Percentiles rank a stretch among this genome's conserved stretches.
Conservation (phyloP, 192 early-diverging fungal species). For the Geranomyces michiganensis region DNA sequence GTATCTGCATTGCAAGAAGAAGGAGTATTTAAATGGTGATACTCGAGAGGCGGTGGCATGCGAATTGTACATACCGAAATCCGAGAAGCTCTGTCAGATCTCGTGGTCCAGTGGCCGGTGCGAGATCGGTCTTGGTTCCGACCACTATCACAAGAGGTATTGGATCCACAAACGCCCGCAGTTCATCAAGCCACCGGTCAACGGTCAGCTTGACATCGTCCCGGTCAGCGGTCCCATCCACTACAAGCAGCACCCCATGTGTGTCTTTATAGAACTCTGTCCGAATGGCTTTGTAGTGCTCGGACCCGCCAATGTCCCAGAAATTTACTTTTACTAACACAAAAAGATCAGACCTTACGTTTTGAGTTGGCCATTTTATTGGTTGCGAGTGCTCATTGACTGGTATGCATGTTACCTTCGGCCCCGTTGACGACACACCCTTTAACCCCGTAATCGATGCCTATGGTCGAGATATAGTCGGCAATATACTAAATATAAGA, state of each 20-base stretch:
- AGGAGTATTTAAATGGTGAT: not conserved
- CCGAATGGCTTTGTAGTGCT: slow-evolving; percentile 56
- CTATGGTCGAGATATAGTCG: slow-evolving; percentile 64
- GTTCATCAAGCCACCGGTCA: slow-evolving; percentile 50
- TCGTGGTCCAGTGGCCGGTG: not conserved
- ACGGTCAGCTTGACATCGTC: slow-evolving; percentile 35
- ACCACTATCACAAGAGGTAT: slow-evolving; percentile 48
- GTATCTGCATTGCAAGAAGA: slow-evolving; percentile 37
- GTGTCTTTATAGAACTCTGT: slow-evolving; percentile 70
- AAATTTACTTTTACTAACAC: slow-evolving; percentile 62
- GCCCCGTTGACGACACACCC: slow-evolving; percentile 35
- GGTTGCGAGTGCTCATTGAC: too few relatives aligned
- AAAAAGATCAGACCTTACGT: too few relatives aligned
- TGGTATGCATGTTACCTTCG: slow-evolving; percentile 53
- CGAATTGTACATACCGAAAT: not conserved
- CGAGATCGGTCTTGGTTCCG: slow-evolving; percentile 49
- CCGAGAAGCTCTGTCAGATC: slow-evolving; percentile 5
- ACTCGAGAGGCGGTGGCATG: not conserved
- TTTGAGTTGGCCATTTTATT: too few relatives aligned
- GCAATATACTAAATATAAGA: slow-evolving; percentile 45
- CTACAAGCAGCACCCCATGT: slow-evolving; percentile 40
- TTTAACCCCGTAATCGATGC: slow-evolving; percentile 68
- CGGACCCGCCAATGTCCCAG: slow-evolving; percentile 64
- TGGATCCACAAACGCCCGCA: slow-evolving; percentile 40
- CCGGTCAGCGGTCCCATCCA: slow-evolving; percentile 35